A percentile compares a stretch with the other conserved stretches of the same genome.
phyloP scores from a whole-genome alignment of 495 filamentous ascomycete genomes.

The Xylaria venustula region DNA sequence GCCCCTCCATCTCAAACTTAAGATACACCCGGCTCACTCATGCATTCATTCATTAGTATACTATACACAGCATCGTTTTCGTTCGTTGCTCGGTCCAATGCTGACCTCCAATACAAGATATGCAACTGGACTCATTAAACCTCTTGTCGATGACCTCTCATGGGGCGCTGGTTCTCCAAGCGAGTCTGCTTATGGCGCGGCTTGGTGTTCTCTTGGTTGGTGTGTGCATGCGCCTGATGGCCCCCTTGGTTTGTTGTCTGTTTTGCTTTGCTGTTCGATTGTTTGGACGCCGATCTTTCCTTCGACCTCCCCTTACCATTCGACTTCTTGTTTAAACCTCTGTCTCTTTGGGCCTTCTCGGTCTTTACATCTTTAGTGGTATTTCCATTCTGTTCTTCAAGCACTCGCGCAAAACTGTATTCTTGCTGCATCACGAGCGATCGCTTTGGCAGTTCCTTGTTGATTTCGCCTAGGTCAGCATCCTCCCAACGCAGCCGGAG shows the following conservation, averaged over 20 bases:
- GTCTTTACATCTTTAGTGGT: background rate
- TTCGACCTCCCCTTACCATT: background rate
- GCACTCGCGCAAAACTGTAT: slow-evolving; percentile 20
- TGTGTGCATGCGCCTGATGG: background rate
- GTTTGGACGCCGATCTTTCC: background rate
- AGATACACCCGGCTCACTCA: background rate
- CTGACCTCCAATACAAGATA: background rate
- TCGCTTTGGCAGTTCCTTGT: slow-evolving; percentile 37
- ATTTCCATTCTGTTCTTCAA: background rate
- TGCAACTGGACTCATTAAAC: background rate
- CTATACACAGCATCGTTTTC: slow-evolving; percentile 14
- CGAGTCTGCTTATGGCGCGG: slow-evolving; percentile 1
- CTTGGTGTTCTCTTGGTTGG: slow-evolving; percentile 4
- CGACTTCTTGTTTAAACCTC: background rate
- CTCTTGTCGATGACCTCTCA: background rate
- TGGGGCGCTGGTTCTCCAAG: slow-evolving; percentile 4
- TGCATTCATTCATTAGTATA: background rate
- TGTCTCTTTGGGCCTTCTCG: slow-evolving; percentile 1
- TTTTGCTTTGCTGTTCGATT: background rate
- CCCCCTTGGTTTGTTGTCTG: background rate
- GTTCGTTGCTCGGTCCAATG: background rate
- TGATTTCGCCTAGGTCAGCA: slow-evolving; percentile 44
- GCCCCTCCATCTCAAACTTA: background rate
- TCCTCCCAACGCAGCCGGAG: slow-evolving; percentile 57
- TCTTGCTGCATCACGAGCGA: slow-evolving; percentile 17